Evolutionary conservation across 805 yeast species (phyloP), one percentile per base, ranked within the genome.

Genomic region (Torulaspora maleeae): DNA sequence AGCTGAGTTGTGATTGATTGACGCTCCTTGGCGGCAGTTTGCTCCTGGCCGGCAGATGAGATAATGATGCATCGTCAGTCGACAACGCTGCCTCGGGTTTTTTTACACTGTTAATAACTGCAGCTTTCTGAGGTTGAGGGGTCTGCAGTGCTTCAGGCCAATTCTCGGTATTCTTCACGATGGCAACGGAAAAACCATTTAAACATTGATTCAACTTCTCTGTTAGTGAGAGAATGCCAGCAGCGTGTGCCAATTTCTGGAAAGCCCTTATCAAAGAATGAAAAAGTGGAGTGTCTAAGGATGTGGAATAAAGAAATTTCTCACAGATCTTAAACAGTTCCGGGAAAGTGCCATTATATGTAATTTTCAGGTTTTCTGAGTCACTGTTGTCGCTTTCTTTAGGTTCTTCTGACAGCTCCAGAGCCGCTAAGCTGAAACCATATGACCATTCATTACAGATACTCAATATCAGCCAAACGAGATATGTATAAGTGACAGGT

Each of bases 181-280:
- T 70, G 2, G 77, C 67, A 11, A 56, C 50, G 1, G 80, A 70
- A 51, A 79, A 72, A n/a, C 73, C 52, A n/a, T 58, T 51, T 38
- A 80, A 51, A 24, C 78, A 75, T 8, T 78, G 76, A 55, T 87
- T 85, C 39, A 95, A 69, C 17, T 82, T 70, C 0, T 68, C 69
- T 1, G 63, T 58, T 10, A 84, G 59, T 0, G 79, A 81, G n/a
- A 89, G 63, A 12, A 87, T 67, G 0, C 97, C 97, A 0, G 90
- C 76, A 0, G 90, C 79, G 60, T 88, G 96, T 5, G 95, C 79
- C 39, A 86, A 71, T 51, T 83, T 82, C 61, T 91, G 97, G 6
- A 86, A 72, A 0, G 95, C 76, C 32, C 95, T 70, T 2, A 89
- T 78, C 3, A 83, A 58, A 8, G 71, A 66, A 45, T 84, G 84